Evolutionary conservation across 2,329 filamentous ascomycete species (phyloP).

Genomic region (Setomelanomma holmii): DNA sequence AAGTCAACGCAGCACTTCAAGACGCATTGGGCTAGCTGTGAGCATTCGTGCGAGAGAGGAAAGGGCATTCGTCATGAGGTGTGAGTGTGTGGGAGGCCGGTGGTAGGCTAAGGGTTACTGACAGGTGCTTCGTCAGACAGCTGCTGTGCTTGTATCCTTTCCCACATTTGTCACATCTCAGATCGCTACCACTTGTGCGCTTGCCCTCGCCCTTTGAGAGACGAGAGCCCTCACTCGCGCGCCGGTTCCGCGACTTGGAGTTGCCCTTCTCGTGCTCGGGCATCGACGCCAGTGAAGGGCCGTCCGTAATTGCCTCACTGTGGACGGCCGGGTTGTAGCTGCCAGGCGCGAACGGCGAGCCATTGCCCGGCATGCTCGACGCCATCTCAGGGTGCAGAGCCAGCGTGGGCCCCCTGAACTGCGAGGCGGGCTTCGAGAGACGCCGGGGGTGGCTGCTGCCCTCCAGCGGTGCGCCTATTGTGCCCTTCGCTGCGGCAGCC

Average conservation of each 20-base stretch:
- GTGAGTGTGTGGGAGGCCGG: constrained; percentile 52
- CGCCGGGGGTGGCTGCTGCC: constrained; percentile 63
- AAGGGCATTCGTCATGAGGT: constrained; percentile 49
- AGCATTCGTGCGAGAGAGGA: constrained; percentile 17
- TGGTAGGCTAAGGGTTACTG: constrained; percentile 69
- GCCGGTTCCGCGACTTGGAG: constrained; percentile 62
- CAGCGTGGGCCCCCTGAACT: constrained; percentile 54
- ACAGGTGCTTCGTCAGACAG: constrained; percentile 99
- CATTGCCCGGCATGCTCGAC: constrained; percentile 69
- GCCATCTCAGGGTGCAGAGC: constrained; percentile 70
- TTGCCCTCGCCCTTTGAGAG: constrained; percentile 79
- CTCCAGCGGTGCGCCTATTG: constrained; percentile 65
- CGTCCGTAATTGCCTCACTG: constrained; percentile 71
- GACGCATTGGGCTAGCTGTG: constrained; percentile 12
- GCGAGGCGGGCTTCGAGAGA: constrained; percentile 65
- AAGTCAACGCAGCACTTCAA: constrained; percentile 41
- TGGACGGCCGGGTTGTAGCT: constrained; percentile 49
- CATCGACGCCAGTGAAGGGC: constrained; percentile 63
- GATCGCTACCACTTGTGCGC: constrained; percentile 81
- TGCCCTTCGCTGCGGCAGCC: constrained; percentile 72
- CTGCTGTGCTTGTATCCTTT: constrained; percentile 99
- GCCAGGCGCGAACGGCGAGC: constrained; percentile 44
- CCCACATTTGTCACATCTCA: constrained; percentile 96
- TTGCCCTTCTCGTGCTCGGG: constrained; percentile 55
- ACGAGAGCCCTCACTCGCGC: constrained; percentile 85